Conservation (phyloP, 1,284 basidiomycete genomes). For the Papiliotrema nemorosa region DNA sequence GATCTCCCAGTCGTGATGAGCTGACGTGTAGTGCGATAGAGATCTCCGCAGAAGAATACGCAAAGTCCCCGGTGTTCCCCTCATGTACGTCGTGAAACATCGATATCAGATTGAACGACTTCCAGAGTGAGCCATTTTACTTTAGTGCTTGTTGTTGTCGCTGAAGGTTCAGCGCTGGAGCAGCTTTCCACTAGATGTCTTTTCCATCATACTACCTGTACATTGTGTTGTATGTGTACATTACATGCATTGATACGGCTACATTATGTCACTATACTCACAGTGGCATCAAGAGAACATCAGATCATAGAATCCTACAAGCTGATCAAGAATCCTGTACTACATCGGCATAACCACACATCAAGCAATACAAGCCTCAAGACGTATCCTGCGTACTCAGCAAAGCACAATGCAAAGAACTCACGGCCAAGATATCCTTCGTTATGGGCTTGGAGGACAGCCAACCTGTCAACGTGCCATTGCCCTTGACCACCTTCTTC, state of each 20-base stretch:
- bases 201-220: neutral
- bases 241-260: neutral
- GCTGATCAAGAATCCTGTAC: too few relatives aligned
- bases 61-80: slow-evolving; percentile 87
- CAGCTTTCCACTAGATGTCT: slow-evolving; percentile 14
- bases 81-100: slow-evolving; percentile 92
- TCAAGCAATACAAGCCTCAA: neutral
- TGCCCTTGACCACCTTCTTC: neutral
- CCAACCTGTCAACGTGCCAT: slow-evolving; percentile 7
- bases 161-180: slow-evolving; percentile 12
- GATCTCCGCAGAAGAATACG: slow-evolving; percentile 88
- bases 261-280: too few relatives aligned
- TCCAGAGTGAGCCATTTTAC: slow-evolving; percentile 59
- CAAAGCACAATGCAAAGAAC: neutral
- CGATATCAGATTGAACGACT: slow-evolving; percentile 88
- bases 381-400: slow-evolving; percentile 1
- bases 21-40: slow-evolving; percentile 66
- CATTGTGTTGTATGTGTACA: neutral
- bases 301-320: too few relatives aligned
- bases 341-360: neutral
- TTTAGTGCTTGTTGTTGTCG: neutral
- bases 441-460: slow-evolving; percentile 21
- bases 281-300: too few relatives aligned
- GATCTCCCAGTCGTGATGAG: neutral
- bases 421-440: slow-evolving; percentile 23